A percentile compares a stretch with the other conserved stretches of the same genome.
These are phyloP conservation scores for Hyaloperonospora brassicae DNA, from an alignment of 352 stramenopile genomes.

Conservation along the genomic window DNA sequence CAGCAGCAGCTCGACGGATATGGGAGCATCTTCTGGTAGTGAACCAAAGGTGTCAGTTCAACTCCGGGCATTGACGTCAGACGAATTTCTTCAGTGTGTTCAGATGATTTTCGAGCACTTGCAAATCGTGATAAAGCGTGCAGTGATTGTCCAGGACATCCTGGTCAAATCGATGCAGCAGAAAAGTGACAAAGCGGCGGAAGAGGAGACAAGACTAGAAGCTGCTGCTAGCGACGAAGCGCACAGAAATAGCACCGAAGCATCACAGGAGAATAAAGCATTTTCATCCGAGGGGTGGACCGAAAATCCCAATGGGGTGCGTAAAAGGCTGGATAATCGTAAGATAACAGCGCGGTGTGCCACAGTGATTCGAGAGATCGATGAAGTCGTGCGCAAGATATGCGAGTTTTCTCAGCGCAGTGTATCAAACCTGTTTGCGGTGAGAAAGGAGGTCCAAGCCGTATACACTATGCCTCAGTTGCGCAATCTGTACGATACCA, in stretches of 20 bases:
- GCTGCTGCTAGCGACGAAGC: constrained; percentile 5
- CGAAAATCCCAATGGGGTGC: constrained; percentile 35
- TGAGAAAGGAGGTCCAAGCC: constrained; percentile 82
- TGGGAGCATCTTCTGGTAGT: constrained; percentile 15
- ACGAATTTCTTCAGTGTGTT: constrained; percentile 83
- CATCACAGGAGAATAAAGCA: constrained; percentile 5
- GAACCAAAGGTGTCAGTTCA: constrained; percentile 83
- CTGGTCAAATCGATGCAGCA: constrained; percentile 63
- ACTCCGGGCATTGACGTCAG: constrained; percentile 62
- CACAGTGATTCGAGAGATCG: constrained; percentile 76
- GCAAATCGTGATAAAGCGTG: constrained; percentile 70
- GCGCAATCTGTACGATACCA: constrained; percentile 91
- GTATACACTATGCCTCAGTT: constrained; percentile 90
- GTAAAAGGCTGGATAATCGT: constrained; percentile 58
- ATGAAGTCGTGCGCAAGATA: constrained; percentile 77
- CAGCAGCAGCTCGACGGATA: constrained; percentile 17
- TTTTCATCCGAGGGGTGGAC: neutral
- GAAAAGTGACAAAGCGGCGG: constrained; percentile 47
- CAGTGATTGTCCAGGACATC: constrained; percentile 68
- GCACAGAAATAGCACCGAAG: constrained; percentile 9
- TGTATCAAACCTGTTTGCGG: constrained; percentile 79
- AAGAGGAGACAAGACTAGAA: constrained; percentile 31
- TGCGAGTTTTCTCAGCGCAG: constrained; percentile 84
- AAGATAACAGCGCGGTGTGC: constrained; percentile 63
- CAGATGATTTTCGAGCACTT: constrained; percentile 88